Evolutionary conservation across 495 filamentous ascomycete species (phyloP).

Genomic region (Penicillium canescens): DNA sequence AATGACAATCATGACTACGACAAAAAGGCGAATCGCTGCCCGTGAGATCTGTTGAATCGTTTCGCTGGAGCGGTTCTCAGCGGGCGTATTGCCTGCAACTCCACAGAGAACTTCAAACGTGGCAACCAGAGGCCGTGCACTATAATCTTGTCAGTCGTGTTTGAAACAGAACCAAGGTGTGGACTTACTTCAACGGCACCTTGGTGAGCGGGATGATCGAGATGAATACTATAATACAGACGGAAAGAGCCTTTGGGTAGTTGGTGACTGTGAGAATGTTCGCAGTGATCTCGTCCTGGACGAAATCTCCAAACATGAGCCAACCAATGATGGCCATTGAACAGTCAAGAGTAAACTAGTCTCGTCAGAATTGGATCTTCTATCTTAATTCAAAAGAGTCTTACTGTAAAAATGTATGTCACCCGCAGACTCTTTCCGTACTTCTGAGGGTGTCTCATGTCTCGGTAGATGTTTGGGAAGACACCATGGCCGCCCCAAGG

Average conservation of each 20-base stretch:
- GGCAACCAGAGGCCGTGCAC: slow-evolving; percentile 79
- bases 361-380: slow-evolving; percentile 13
- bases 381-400: slow-evolving; percentile 14
- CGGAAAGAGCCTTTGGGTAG: slow-evolving; percentile 73
- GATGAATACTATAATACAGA: slow-evolving; percentile 81
- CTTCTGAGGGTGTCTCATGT: slow-evolving; percentile 93
- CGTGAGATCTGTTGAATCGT: slow-evolving; percentile 58
- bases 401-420: slow-evolving; percentile 89
- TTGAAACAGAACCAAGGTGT: not conserved
- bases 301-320: slow-evolving; percentile 89
- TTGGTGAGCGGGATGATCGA: slow-evolving; percentile 94
- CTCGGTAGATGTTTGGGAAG: slow-evolving; percentile 95
- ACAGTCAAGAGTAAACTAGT: slow-evolving; percentile 74
- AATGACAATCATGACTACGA: slow-evolving; percentile 60
- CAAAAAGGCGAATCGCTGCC: slow-evolving; percentile 58
- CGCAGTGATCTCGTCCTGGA: slow-evolving; percentile 85
- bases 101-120: slow-evolving; percentile 80
- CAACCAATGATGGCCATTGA: slow-evolving; percentile 79
- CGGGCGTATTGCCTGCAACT: slow-evolving; percentile 48
- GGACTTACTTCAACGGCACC: slow-evolving; percentile 77
- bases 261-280: slow-evolving; percentile 74
- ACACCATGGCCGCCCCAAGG: slow-evolving; percentile 96
- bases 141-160: slow-evolving; percentile 27
- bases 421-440: slow-evolving; percentile 74
- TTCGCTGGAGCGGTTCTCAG: slow-evolving; percentile 51